Conservation (phyloP, 1,284 basidiomycete species). For the Rugosomyces carneus region DNA sequence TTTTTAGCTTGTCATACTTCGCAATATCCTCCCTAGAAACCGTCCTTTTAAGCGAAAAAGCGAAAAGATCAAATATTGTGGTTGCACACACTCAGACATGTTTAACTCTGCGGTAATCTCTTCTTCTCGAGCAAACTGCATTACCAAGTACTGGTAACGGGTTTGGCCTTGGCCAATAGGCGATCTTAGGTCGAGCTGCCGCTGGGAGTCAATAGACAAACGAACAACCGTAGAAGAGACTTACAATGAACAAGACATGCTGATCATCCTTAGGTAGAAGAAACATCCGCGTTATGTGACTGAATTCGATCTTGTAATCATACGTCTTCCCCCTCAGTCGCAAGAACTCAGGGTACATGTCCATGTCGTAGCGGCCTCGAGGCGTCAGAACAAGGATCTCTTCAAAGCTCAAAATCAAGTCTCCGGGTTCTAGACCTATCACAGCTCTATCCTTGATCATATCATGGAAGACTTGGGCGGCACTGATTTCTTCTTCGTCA, state of each 20-base stretch:
- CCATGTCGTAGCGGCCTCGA: slow-evolving; percentile 94
- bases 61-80: slow-evolving; percentile 11
- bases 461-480: slow-evolving; percentile 96
- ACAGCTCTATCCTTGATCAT: slow-evolving; percentile 95
- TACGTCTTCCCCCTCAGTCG: slow-evolving; percentile 96
- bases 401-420: slow-evolving; percentile 92
- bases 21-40: slow-evolving; percentile 59
- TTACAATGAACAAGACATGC: slow-evolving; percentile 90
- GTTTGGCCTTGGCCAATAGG: slow-evolving; percentile 99
- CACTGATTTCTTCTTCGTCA: slow-evolving; percentile 73
- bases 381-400: slow-evolving; percentile 97
- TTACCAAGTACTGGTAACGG: slow-evolving; percentile 94
- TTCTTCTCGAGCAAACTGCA: slow-evolving; percentile 96
- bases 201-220: background rate
- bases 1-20: slow-evolving; percentile 81
- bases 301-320: slow-evolving; percentile 97
- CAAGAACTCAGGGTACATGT: slow-evolving; percentile 94
- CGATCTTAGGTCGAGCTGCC: slow-evolving; percentile 79
- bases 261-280: slow-evolving; percentile 95
- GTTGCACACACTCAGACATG: slow-evolving; percentile 71
- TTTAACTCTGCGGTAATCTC: slow-evolving; percentile 96
- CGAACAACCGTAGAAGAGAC: slow-evolving; percentile 23
- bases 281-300: slow-evolving; percentile 87
- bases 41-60: background rate
- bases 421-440: slow-evolving; percentile 88